Evolutionary conservation across 352 stramenopile genomes (phyloP).

Genomic region (Globisporangium abappressorium): DNA sequence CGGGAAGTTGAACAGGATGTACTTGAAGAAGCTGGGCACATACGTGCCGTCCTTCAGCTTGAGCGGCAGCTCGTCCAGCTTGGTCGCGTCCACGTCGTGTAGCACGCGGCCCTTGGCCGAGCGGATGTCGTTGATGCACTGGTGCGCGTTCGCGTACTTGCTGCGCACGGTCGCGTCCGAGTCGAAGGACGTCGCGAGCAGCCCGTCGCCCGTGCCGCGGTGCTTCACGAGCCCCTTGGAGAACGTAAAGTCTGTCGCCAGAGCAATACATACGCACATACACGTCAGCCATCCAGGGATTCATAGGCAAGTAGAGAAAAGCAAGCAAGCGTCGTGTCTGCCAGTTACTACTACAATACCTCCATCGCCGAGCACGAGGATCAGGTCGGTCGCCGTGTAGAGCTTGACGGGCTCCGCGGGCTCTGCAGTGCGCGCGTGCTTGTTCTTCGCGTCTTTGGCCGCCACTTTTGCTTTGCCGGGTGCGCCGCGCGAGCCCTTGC

Average conservation of each 20-base stretch:
- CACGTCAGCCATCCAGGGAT: neutral
- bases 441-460: slow-evolving; percentile 10
- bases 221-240: slow-evolving; percentile 65
- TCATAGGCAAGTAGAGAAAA: neutral
- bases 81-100: slow-evolving; percentile 82
- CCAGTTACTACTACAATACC: slow-evolving; percentile 19
- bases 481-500: slow-evolving; percentile 18
- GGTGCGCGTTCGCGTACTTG: slow-evolving; percentile 78
- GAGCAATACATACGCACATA: neutral
- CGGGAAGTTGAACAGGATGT: slow-evolving; percentile 89
- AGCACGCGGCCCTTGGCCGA: slow-evolving; percentile 45
- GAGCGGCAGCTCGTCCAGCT: slow-evolving; percentile 52
- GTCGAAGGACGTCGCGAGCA: slow-evolving; percentile 82
- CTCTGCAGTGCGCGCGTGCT: slow-evolving; percentile 23
- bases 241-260: slow-evolving; percentile 74
- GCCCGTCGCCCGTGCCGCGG: slow-evolving; percentile 43
- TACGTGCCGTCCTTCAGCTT: slow-evolving; percentile 19
- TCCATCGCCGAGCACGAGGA: slow-evolving; percentile 79
- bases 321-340: too few relatives aligned
- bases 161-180: slow-evolving; percentile 52
- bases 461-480: neutral
- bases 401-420: slow-evolving; percentile 23
- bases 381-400: slow-evolving; percentile 52
- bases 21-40: slow-evolving; percentile 65
- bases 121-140: slow-evolving; percentile 60